A percentile compares a stretch with the other conserved stretches of the same genome.
phyloP scores from a whole-genome alignment of 371 early-diverging fungal species.

The Mortierella sp. region DNA sequence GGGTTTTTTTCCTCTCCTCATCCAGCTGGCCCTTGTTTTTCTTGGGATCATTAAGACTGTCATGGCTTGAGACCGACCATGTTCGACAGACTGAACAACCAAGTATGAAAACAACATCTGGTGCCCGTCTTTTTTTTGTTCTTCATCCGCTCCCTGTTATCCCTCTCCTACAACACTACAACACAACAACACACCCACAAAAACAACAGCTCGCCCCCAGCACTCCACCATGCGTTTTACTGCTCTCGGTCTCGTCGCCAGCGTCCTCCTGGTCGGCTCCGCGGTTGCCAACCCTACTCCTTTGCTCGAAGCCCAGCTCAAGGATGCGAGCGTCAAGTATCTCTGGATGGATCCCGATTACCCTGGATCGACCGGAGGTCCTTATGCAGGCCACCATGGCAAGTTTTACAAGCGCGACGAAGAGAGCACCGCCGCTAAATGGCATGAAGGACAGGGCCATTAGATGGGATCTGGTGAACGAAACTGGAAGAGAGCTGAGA shows the following conservation, averaged over 20 bases:
- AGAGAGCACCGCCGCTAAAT: background rate
- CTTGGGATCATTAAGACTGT: too few relatives aligned
- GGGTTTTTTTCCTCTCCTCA: too few relatives aligned
- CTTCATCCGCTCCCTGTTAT: background rate
- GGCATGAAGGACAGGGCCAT: background rate
- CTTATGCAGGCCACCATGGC: too few relatives aligned
- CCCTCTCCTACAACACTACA: background rate
- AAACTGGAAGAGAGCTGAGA: background rate
- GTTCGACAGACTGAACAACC: too few relatives aligned
- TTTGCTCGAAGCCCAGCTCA: background rate
- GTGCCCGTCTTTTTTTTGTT: background rate
- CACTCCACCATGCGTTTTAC: slow-evolving; percentile 18
- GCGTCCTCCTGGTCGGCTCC: slow-evolving; percentile 15
- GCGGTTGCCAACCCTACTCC: background rate
- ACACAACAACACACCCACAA: background rate
- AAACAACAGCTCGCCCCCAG: background rate
- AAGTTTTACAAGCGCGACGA: too few relatives aligned
- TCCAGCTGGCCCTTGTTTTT: too few relatives aligned
- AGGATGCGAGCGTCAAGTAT: slow-evolving; percentile 2
- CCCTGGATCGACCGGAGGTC: too few relatives aligned
- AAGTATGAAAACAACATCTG: background rate
- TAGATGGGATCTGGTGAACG: background rate
- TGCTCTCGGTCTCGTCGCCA: slow-evolving; percentile 14
- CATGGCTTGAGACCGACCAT: too few relatives aligned
- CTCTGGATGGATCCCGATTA: background rate